Base-by-base conservation (phyloP, 2,329 filamentous ascomycete genomes). In the Metarhizium brunneum region DNA sequence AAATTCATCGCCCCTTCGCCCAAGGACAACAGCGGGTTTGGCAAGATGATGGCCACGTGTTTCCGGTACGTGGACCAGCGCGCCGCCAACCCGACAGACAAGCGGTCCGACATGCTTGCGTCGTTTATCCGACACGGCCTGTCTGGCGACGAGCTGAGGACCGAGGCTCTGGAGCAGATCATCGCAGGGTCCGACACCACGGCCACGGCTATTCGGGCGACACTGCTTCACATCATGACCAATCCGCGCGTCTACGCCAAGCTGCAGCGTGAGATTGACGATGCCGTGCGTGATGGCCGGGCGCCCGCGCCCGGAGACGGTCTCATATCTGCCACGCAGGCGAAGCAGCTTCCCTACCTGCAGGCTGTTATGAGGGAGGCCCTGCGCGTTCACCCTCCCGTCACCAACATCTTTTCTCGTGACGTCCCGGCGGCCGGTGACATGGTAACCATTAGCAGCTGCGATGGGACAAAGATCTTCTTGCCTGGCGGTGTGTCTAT, bases 171-270 rank as follows among this genome's bases (percentile, higher is more conserved):
- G 0, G 64, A 70, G 18, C 68, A 62, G 48, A 61, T 68, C 25
- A 58, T 66, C 11, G 81, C 80, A 0, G 82, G 81, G 1, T 79
- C 79, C 0, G 81, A 84, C 58, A 83, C 80, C 7, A 65, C 65
- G 2, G 66, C 71, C 1, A 67, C 62, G 0, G 65, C 63, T 1
- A 67, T 75, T 36, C 75, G 80, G 1, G 69, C 74, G 13, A 76
- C 73, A 0, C 58, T 84, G 50, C 70, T 83, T 13, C 74, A 79
- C 60, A 65, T 84, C 52, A 71, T 78, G 6, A 78, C 73, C 0
- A 76, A 74, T 40, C 78, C 79, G 0, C 66, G 68, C 0, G 71
- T 77, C 0, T 77, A 80, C 54, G 52, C 60, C 2, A 73, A 72
- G 4, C 68, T 85, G 0, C 74, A 76, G 40, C 59, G 61, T 0